Evolutionary conservation across 78 protist species (phyloP).

Genomic region (Emiliania huxleyi): DNA sequence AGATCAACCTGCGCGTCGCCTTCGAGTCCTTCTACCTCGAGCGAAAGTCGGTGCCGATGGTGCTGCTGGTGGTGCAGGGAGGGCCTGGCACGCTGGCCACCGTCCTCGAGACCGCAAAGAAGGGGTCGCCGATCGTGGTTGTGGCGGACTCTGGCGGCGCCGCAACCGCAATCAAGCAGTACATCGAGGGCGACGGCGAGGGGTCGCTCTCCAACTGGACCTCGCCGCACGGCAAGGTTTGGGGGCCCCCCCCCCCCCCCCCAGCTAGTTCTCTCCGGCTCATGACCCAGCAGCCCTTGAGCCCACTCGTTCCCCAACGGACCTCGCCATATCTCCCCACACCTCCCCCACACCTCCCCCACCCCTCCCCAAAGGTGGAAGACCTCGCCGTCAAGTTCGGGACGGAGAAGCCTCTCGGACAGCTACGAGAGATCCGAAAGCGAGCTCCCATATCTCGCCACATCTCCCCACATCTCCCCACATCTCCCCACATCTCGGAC

Average conservation of each 20-base stretch:
- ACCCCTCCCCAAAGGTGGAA: no score
- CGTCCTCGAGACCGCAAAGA: not conserved
- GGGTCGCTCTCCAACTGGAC: not conserved
- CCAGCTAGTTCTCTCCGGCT: no score
- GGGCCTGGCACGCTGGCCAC: not conserved
- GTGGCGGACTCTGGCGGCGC: slow-evolving; percentile 6
- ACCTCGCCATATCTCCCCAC: no score
- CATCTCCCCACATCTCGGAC: no score
- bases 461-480: no score
- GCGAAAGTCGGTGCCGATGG: not conserved
- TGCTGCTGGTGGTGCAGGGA: slow-evolving; percentile 10
- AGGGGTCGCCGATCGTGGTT: not conserved
- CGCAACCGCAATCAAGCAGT: not conserved
- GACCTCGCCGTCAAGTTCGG: no score
- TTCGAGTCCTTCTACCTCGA: not conserved
- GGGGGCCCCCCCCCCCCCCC: no score
- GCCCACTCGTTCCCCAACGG: no score
- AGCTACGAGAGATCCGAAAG: no score
- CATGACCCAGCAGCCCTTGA: not conserved
- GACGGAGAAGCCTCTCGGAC: no score
- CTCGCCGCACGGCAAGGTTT: not conserved
- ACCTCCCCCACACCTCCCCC: no score
- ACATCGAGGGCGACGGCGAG: not conserved
- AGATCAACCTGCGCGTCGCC: not conserved
- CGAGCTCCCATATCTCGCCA: no score